Base-by-base conservation (phyloP, 352 stramenopile species). In the Globisporangium parvum region DNA sequence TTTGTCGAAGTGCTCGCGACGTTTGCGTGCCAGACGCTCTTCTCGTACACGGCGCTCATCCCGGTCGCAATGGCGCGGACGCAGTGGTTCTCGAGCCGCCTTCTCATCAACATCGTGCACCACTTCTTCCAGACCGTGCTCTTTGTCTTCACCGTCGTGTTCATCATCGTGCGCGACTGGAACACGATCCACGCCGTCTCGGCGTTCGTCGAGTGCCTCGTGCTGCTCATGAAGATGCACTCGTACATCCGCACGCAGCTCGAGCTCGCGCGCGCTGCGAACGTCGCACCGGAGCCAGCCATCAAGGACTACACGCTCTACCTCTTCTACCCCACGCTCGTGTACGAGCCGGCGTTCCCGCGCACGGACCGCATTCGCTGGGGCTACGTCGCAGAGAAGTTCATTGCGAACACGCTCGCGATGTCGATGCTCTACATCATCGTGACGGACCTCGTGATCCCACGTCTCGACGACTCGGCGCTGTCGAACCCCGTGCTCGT, bases 341-440 rank as follows among this genome's bases (percentile, higher is more conserved):
- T 97, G n/a, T 98, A 98, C 60, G 91, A 98, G 63, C 94, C 96
- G 18, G 84, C 77, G 6, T 98, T 93, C 55, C 94, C 94, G 5
- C 81, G 88, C 52, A 93, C 82, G 0, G 67, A 83, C 6, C 68
- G 69, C 45, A 89, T 97, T 55, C 80, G 91, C 14, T 89, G 78
- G 74, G 66, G 68, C n/a, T 97, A 96, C 60, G 50, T 98, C 8
- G 54, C 73, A 2, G 78, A 82, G 55, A 93, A 97, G 45, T 57
- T 83, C 15, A 37, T 93, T 10, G 81, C 86, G n/a, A 81, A 95
- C 56, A 71, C 81, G 17, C 62, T 96, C 26, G 81, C 69, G 10
- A 86, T 96, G 55, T 78, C 67, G 17, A 72, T 96, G 49, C 74
- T 97, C 41, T 88, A 94, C 53, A 93, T 98, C 59, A 85, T 98